Percentiles rank a stretch among this genome's conserved stretches.
phyloP scores from a whole-genome alignment of 345 rosid genomes.

The Angophora floribunda region DNA sequence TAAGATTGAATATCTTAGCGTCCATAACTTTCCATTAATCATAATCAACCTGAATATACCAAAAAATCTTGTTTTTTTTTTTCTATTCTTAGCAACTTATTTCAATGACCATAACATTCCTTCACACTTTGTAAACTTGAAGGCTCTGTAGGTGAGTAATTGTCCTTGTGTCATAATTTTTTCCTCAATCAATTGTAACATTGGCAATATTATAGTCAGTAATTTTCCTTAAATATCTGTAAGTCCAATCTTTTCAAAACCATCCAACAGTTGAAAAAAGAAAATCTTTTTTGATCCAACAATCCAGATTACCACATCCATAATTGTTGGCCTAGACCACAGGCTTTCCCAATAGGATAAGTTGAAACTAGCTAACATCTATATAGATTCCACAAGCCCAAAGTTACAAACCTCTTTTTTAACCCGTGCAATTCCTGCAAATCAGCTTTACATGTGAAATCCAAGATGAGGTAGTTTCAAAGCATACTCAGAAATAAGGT shows the following conservation, averaged over 20 bases:
- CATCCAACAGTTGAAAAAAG: neutral
- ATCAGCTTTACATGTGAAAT: neutral
- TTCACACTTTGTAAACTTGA: neutral
- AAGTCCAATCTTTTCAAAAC: neutral
- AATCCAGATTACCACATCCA: neutral
- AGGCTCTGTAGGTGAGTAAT: neutral
- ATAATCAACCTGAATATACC: neutral
- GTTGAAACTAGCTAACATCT: neutral
- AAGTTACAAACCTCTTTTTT: neutral
- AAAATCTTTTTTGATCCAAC: neutral
- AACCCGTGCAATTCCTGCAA: neutral
- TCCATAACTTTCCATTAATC: neutral
- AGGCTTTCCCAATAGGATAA: neutral
- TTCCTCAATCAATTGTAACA: neutral
- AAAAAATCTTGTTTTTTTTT: neutral
- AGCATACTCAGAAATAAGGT: neutral
- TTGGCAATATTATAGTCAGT: neutral
- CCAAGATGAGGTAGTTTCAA: neutral
- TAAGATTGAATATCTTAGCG: neutral
- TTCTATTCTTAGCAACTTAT: neutral
- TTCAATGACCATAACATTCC: neutral
- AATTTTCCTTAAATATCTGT: neutral
- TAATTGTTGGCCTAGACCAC: neutral
- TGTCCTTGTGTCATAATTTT: neutral
- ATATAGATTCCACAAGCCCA: neutral